Evolutionary conservation across 768 basidiomycete species (phyloP).

Genomic region (Tylopilus felleus): DNA sequence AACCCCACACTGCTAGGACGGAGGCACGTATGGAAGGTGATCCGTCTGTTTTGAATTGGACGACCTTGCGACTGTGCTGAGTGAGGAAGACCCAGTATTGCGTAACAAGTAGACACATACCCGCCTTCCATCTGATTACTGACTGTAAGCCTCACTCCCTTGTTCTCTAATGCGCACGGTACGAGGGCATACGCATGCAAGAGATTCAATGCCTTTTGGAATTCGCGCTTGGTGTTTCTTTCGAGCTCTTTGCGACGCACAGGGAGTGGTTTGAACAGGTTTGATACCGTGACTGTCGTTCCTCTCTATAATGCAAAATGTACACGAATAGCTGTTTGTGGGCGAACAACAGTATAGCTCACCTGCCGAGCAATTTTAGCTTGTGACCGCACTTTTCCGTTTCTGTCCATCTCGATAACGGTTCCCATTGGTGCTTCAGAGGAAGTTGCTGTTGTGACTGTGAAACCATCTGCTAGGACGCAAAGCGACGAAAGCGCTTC

Average conservation of each 20-base stretch:
- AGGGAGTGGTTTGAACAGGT: slow-evolving; percentile 77
- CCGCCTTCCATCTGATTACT: slow-evolving; percentile 67
- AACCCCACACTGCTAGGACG: slow-evolving; percentile 79
- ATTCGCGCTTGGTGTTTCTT: slow-evolving; percentile 86
- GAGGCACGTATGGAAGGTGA: slow-evolving; percentile 57
- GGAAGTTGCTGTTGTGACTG: slow-evolving; percentile 70
- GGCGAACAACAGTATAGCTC: slow-evolving; percentile 12
- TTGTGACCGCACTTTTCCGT: slow-evolving; percentile 55
- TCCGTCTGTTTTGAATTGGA: slow-evolving; percentile 74
- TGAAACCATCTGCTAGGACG: slow-evolving; percentile 68
- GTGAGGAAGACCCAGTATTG: slow-evolving; percentile 3
- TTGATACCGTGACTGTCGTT: slow-evolving; percentile 71
- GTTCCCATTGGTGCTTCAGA: slow-evolving; percentile 75
- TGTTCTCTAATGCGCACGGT: slow-evolving; percentile 57
- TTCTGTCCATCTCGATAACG: slow-evolving; percentile 65
- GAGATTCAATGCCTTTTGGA: slow-evolving; percentile 76
- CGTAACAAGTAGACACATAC: slow-evolving; percentile 39
- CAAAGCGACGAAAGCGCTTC: slow-evolving; percentile 95
- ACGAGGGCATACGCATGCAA: slow-evolving; percentile 88
- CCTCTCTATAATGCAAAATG: slow-evolving; percentile 56
- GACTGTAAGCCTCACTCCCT: slow-evolving; percentile 70
- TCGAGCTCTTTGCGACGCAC: slow-evolving; percentile 92
- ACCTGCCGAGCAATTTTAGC: slow-evolving; percentile 79
- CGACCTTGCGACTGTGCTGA: slow-evolving; percentile 50
- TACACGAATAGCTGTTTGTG: background rate